Evolutionary conservation across 345 rosid species (phyloP).

Genomic region (Odontarrhena argentea): DNA sequence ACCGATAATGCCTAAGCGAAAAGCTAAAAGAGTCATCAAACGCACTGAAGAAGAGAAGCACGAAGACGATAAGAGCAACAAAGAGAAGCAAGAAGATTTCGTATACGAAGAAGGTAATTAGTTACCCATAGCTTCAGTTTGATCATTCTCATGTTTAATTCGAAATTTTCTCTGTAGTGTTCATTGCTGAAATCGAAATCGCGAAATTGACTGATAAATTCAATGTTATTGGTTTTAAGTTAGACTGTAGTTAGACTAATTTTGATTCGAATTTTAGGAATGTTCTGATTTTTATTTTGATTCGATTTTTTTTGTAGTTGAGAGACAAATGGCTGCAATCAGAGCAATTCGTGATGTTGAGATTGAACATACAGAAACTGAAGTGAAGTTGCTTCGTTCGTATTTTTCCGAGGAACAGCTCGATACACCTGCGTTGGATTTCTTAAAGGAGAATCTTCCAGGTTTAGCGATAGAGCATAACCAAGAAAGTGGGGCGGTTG

Average conservation of each 20-base stretch:
- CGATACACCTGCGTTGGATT: slow-evolving; percentile 51
- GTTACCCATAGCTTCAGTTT: too few species aligned
- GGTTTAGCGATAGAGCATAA: slow-evolving; percentile 48
- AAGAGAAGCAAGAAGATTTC: slow-evolving; percentile 12
- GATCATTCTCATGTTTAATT: not conserved
- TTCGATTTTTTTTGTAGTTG: slow-evolving; percentile 44
- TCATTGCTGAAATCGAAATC: not conserved
- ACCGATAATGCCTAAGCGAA: slow-evolving; percentile 40
- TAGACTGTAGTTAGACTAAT: not conserved
- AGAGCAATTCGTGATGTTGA: slow-evolving; percentile 78
- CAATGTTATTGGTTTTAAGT: not conserved
- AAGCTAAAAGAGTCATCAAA: slow-evolving; percentile 32
- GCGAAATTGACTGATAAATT: not conserved
- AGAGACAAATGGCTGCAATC: slow-evolving; percentile 66
- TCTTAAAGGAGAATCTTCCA: slow-evolving; percentile 68
- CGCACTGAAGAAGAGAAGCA: slow-evolving; percentile 21
- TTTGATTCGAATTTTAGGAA: not conserved
- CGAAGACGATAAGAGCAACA: not conserved
- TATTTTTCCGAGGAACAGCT: slow-evolving; percentile 58
- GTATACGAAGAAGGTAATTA: slow-evolving; percentile 34
- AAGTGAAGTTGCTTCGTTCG: slow-evolving; percentile 64
- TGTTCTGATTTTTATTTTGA: slow-evolving; percentile 14
- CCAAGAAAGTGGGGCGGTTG: slow-evolving; percentile 55
- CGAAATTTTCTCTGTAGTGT: not conserved
- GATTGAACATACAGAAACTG: slow-evolving; percentile 60